Conservation (phyloP, 768 basidiomycete species). For the Sutorius australiensis region DNA sequence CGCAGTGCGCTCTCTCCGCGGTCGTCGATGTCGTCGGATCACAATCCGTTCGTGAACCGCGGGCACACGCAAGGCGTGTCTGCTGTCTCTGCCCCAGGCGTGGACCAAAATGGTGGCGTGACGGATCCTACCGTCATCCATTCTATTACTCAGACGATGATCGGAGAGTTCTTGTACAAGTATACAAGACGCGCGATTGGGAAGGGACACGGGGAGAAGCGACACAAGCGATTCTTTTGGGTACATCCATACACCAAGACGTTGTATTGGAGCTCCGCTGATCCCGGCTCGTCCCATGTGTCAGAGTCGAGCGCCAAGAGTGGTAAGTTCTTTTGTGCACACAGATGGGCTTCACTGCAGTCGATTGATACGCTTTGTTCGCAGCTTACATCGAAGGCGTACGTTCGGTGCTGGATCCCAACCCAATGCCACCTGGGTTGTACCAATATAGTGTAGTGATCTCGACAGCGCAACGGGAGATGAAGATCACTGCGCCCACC, state of each 20-base stretch:
- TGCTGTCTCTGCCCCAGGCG: conserved; percentile 41
- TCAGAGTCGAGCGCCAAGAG: conserved; percentile 95
- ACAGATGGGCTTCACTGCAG: conserved; percentile 5
- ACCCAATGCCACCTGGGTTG: conserved; percentile 92
- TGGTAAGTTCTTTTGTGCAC: conserved; percentile 54
- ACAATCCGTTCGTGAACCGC: conserved; percentile 46
- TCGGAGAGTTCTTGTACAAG: conserved; percentile 97
- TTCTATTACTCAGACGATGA: conserved; percentile 99
- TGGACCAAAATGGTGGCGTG: conserved; percentile 35
- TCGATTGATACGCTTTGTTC: conserved; percentile 4
- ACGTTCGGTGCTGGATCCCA: conserved; percentile 87
- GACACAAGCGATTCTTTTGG: conserved; percentile 98
- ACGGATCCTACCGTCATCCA: conserved; percentile 93
- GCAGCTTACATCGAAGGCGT: conserved; percentile 92
- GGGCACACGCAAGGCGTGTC: conserved; percentile 36
- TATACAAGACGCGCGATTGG: conserved; percentile 89
- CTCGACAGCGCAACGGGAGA: conserved; percentile 90
- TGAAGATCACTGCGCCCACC: conserved; percentile 96
- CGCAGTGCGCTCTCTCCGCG: conserved; percentile 67
- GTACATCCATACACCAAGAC: conserved; percentile 99
- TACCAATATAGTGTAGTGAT: conserved; percentile 92
- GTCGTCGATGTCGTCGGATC: conserved; percentile 81
- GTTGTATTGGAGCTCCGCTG: conserved; percentile 92
- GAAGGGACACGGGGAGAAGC: conserved; percentile 83
- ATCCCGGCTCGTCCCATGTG: conserved; percentile 85